Base-by-base conservation (phyloP, 2,329 filamentous ascomycete species). In the Apiospora marii region DNA sequence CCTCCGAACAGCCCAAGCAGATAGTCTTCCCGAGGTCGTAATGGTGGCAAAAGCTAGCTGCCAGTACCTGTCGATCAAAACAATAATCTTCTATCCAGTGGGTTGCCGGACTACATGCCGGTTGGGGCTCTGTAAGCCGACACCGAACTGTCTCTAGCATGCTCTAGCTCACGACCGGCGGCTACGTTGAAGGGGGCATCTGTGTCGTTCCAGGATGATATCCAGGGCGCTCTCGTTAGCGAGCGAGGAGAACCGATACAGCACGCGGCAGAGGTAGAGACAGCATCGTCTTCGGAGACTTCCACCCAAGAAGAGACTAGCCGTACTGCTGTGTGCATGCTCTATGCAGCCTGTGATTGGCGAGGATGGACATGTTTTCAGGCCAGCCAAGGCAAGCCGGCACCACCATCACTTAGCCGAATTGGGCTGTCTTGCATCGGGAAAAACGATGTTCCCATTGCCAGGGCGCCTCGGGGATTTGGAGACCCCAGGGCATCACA, bases 391-490 rank as follows among this genome's bases (percentile, higher is more conserved):
- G 53, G 14, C 53, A 61, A 37, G 58, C 30, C 34, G 58, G 58
- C n/a, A 37, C 41, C 8, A 14, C 58, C 58, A 34, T 22, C 30
- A 41, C 58, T 64, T 64, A 24, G 34, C 58, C 34, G 16, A 34
- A 64, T n/a, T 41, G 7, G 58, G 58, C 4, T 19, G 58, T 64
- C 58, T 41, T 64, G 58, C 58, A 41, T 37, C 58, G 13, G 58
- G 58, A 41, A 41, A n/a, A n/a, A n/a, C 41, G 58, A 64, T 64
- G 58, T 64, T 64, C 34, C 58, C 58, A 41, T n/a, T 41, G 10
- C 19, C 53, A 37, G 19, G 12, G 24, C 58, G 58, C 34, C 30
- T 61, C 12, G 30, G 16, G 51, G 27, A 10, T 10, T 49, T 49
- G 8, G 16, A 22, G 30, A 13, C 14, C 16, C 14, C 19, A 41